Evolutionary conservation across 2,329 filamentous ascomycete genomes (phyloP).

Genomic region (Trichoderma semiorbis): DNA sequence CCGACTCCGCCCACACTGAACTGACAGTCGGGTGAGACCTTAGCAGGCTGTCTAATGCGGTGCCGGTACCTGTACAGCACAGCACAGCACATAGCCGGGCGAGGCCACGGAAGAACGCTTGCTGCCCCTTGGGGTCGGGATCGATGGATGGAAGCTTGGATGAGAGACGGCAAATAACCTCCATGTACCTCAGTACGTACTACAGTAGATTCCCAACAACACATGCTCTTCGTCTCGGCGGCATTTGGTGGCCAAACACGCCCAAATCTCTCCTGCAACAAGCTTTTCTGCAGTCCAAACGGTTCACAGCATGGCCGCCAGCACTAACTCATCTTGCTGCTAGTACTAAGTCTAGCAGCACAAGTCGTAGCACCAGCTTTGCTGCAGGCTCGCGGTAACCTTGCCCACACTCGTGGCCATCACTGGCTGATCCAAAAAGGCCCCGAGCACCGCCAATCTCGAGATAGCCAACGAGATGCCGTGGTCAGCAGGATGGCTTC

Average conservation of each 20-base stretch:
- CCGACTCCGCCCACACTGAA: background rate
- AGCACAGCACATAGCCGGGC: background rate
- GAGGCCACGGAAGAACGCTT: background rate
- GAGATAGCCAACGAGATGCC: slow-evolving; percentile 2
- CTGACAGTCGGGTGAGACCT: background rate
- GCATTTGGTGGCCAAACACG: background rate
- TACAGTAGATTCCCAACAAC: background rate
- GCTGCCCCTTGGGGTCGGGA: background rate
- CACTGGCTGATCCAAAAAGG: background rate
- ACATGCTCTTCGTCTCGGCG: background rate
- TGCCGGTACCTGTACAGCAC: background rate
- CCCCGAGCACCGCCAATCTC: background rate
- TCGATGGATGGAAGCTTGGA: background rate
- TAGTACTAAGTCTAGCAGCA: background rate
- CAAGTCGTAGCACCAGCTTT: background rate
- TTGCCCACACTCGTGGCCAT: background rate
- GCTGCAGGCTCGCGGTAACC: slow-evolving; percentile 7
- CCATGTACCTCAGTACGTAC: no score
- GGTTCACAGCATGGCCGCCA: background rate
- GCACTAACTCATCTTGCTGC: background rate
- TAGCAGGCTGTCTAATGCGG: background rate
- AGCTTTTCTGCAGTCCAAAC: background rate
- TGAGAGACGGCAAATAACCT: background rate
- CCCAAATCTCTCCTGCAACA: background rate
- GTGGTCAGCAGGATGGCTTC: slow-evolving; percentile 3